Evolutionary conservation across 805 yeast species (phyloP), one percentile per base, ranked within the genome.

Genomic region (Candida krabiensis): DNA sequence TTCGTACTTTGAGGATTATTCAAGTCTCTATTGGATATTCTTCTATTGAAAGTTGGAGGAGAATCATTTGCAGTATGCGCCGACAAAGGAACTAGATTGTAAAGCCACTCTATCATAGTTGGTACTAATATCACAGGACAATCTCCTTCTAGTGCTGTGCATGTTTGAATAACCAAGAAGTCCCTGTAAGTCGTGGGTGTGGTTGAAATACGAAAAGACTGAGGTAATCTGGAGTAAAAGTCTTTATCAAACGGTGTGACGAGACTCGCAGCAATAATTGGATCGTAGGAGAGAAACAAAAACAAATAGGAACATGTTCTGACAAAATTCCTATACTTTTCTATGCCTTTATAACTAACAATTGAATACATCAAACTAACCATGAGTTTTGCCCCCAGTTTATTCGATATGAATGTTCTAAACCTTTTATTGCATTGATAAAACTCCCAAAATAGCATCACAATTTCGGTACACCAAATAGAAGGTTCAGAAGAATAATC

Each of bases 391-490:
- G 72, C 66, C 2, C 80, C 73, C 9, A 31, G 29, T 30, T 70
- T 66, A 11, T 70, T 67, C 2, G 71, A 60, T 21, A 79, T 61
- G 35, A 69, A 63, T 13, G 55, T 52, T 41, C 71, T 70, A 51
- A 83, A 80, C 33, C 60, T 61, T 41, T 68, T 69, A 61, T 91
- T 91, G 49, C 88, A 80, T 54, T 86, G 91, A 23, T 77, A 62
- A 29, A 88, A 62, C 51, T 86, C 95, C 86, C 95, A 86, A 12
- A 85, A 48, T 7, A 90, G 55, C 55, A 83, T 70, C 5, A 78
- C 60, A n/a, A 75, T 55, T 52, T 83, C 90, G 3, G 70, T 63
- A 2, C 79, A 58, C 82, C 89, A 69, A 14, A 70, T 51, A 4
- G 60, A 44, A 1, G 58, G 52, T 6, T 54, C 58, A 1, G 44